These are phyloP conservation scores for Venturia carpophila DNA, from an alignment of 2,329 filamentous ascomycete species.

Conservation along the genomic window DNA sequence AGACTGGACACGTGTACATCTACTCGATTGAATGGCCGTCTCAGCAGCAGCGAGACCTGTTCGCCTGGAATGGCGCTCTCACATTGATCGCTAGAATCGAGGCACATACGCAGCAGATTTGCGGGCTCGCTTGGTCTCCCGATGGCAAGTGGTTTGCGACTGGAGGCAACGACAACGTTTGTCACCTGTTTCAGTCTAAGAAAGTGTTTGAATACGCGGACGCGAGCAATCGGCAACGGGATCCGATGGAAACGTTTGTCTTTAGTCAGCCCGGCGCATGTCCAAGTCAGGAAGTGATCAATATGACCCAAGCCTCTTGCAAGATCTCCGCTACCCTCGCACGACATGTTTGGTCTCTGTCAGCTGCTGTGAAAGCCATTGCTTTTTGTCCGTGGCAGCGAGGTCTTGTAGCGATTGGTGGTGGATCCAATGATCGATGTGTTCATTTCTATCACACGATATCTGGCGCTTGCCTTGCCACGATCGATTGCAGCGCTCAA, in stretches of 20 bases:
- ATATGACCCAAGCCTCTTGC: background rate
- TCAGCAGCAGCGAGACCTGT: conserved; percentile 52
- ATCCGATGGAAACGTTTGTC: conserved; percentile 2
- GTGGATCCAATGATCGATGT: conserved; percentile 87
- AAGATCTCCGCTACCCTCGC: conserved; percentile 31
- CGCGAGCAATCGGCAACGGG: background rate
- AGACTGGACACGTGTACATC: conserved; percentile 73
- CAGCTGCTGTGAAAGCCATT: conserved; percentile 89
- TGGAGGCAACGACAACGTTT: conserved; percentile 87
- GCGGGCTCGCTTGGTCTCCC: conserved; percentile 80
- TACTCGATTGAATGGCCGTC: conserved; percentile 80
- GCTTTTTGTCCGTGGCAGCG: conserved; percentile 94
- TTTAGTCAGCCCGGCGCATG: background rate
- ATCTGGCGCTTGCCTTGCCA: conserved; percentile 76
- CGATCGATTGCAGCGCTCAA: conserved; percentile 86
- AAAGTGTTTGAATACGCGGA: conserved; percentile 42
- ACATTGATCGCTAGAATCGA: conserved; percentile 68
- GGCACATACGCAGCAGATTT: conserved; percentile 82
- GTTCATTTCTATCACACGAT: conserved; percentile 92
- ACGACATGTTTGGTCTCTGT: conserved; percentile 68
- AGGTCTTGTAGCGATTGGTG: conserved; percentile 79
- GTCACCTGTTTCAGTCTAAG: conserved; percentile 68
- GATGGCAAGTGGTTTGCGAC: conserved; percentile 73
- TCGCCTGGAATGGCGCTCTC: conserved; percentile 70
- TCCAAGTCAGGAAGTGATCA: conserved; percentile 2